Base-by-base conservation (phyloP, 306 rosid species). In the Pueraria montana region DNA sequence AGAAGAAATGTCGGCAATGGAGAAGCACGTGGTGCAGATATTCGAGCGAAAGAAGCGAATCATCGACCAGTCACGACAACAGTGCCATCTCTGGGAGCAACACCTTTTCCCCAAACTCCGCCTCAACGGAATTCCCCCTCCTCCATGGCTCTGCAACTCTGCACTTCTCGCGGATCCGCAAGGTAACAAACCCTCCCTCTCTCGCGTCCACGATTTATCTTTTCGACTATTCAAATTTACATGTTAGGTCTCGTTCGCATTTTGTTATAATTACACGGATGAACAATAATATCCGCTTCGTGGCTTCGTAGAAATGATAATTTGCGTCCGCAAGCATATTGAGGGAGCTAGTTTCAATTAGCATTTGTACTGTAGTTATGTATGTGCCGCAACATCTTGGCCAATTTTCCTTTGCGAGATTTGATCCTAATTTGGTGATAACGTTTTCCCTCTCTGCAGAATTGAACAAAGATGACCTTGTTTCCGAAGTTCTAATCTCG, bases 91-190 rank as follows among this genome's bases (percentile, higher is more conserved):
- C 32, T 94, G 92, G 86, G 98, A 94, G 77, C 89, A 90, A 1
- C 91, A 90, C 80, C 93, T 92, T 65, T 88, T 85, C 8, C 86
- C 97, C 58, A 90, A 94, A 89, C 93, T 92, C 92, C 80, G 92
- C 10, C 86, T 96, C 77, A 89, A 88, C 52, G 99, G 98, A 84
- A 87, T 94, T 26, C 52, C 38, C 55, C 99, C 97, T 85, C 97
- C 98, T 9, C 87, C 91, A 1, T 96, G 97, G 97, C 90, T 96
- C 10, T 62, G 80, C 80, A 80, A 80, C 70, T 49, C 89, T 68
- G 30, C 79, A 32, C 83, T 66, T 81, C 87, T 80, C 61, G 46
- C 88, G 5, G 86, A 86, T 73, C 82, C 88, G 49, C 64, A 72
- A 49, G 93, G 97, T 96, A 86, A 49, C 42, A 64, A 17, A 32